Evolutionary conservation across 2,329 filamentous ascomycete species (phyloP).

Genomic region (Stemphylium beticola): DNA sequence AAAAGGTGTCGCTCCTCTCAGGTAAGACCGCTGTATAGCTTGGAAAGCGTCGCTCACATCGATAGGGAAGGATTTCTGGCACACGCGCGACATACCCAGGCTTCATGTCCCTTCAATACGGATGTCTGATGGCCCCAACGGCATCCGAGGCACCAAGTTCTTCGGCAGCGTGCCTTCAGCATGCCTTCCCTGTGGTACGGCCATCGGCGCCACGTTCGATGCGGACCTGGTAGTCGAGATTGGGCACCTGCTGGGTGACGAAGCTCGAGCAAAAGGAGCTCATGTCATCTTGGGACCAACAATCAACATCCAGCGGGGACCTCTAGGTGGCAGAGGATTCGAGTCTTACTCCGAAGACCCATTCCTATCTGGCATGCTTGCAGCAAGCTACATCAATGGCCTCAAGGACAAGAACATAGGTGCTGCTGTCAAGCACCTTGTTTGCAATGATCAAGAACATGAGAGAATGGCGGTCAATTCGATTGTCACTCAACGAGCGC

Average conservation of each 20-base stretch:
- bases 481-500: constrained; percentile 29
- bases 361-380: constrained; percentile 11
- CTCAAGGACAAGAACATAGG: constrained; percentile 55
- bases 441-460: constrained; percentile 70
- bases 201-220: too few species aligned
- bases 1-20: too few species aligned
- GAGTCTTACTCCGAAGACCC: constrained; percentile 22
- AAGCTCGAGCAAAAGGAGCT: constrained; percentile 27
- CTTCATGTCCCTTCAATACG: too few species aligned
- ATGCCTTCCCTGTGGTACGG: too few species aligned
- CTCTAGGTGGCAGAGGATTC: constrained; percentile 20
- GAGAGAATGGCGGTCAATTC: constrained; percentile 57
- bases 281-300: constrained; percentile 23
- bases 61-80: too few species aligned
- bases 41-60: too few species aligned
- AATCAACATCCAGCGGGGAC: constrained; percentile 33
- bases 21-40: too few species aligned
- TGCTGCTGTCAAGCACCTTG: constrained; percentile 65
- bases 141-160: too few species aligned
- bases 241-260: constrained; percentile 21
- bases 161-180: too few species aligned
- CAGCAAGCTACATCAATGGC: constrained; percentile 1
- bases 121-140: too few species aligned
- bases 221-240: too few species aligned
- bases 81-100: too few species aligned